phyloP scores from a whole-genome alignment of 768 basidiomycete species.

The Leccinum boreale region DNA sequence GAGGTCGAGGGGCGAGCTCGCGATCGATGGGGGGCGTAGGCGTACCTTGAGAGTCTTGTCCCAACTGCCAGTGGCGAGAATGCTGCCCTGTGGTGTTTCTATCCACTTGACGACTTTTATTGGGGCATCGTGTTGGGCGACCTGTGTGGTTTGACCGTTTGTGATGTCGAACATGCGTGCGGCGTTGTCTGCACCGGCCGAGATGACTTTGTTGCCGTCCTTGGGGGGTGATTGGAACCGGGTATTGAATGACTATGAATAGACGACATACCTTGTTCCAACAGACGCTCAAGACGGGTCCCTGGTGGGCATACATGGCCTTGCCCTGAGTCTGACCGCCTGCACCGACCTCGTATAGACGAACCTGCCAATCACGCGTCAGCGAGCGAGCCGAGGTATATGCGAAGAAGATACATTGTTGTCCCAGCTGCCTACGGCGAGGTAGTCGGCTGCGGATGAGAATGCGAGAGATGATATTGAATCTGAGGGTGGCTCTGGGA shows the following conservation, averaged over 20 bases:
- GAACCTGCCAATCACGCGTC: conserved; percentile 52
- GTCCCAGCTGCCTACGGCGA: conserved; percentile 94
- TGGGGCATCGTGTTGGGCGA: conserved; percentile 89
- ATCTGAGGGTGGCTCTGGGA: conserved; percentile 77
- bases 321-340: conserved; percentile 82
- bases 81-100: conserved; percentile 68
- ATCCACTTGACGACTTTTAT: conserved; percentile 82
- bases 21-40: background rate
- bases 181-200: conserved; percentile 92
- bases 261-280: conserved; percentile 75
- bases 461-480: conserved; percentile 85
- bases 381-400: background rate
- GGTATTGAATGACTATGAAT: background rate
- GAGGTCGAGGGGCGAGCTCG: background rate
- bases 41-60: conserved; percentile 92
- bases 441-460: conserved; percentile 80
- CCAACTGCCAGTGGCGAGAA: conserved; percentile 94
- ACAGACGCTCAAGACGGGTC: conserved; percentile 80
- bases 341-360: conserved; percentile 85
- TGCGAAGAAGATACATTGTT: conserved; percentile 58
- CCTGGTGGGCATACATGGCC: conserved; percentile 89
- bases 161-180: conserved; percentile 90
- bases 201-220: conserved; percentile 90
- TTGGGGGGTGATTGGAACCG: conserved; percentile 27
- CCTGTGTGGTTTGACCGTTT: conserved; percentile 76